Conservation (phyloP, 805 yeast genomes). For the Nakazawaea ambrosiae region DNA sequence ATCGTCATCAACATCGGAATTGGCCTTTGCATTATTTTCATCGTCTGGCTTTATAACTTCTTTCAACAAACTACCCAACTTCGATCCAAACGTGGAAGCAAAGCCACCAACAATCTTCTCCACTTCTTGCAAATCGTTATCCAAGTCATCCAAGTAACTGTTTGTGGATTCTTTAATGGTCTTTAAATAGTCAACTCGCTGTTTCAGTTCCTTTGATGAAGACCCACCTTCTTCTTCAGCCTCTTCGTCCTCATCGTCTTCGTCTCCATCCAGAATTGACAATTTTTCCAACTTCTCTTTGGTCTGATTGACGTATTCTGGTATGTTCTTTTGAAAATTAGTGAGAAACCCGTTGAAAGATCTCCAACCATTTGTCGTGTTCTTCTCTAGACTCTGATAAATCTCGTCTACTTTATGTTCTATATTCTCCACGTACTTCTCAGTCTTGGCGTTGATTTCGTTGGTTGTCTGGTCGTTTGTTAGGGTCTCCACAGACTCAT, state of each 20-base stretch:
- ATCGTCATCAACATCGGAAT: too few relatives aligned
- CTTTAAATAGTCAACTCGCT: slow-evolving; percentile 12
- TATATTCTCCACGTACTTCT: slow-evolving; percentile 48
- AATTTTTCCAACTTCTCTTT: slow-evolving; percentile 18
- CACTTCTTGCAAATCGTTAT: slow-evolving; percentile 63
- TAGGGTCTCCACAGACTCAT: slow-evolving; percentile 10
- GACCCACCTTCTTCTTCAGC: slow-evolving; percentile 12
- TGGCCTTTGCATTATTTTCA: too few relatives aligned
- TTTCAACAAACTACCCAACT: slow-evolving; percentile 38
- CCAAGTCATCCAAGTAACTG: slow-evolving; percentile 62
- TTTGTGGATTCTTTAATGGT: slow-evolving; percentile 41
- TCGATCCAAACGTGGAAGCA: slow-evolving; percentile 48
- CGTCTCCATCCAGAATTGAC: slow-evolving; percentile 9
- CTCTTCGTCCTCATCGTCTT: slow-evolving; percentile 5
- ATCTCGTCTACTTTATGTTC: slow-evolving; percentile 32
- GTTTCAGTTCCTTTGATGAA: neutral
- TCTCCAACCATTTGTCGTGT: slow-evolving; percentile 29
- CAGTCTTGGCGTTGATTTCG: slow-evolving; percentile 39
- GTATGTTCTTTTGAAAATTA: slow-evolving; percentile 24
- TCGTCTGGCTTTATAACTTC: slow-evolving; percentile 12
- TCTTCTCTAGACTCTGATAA: slow-evolving; percentile 36
- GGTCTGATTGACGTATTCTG: slow-evolving; percentile 23
- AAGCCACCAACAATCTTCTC: slow-evolving; percentile 65
- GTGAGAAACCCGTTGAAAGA: slow-evolving; percentile 27
- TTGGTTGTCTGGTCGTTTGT: slow-evolving; percentile 2